A percentile compares a stretch with the other conserved stretches of the same genome.
These are phyloP conservation scores for Paramecium octaurelia DNA, from an alignment of 73 alveolate species.

Conservation along the genomic window DNA sequence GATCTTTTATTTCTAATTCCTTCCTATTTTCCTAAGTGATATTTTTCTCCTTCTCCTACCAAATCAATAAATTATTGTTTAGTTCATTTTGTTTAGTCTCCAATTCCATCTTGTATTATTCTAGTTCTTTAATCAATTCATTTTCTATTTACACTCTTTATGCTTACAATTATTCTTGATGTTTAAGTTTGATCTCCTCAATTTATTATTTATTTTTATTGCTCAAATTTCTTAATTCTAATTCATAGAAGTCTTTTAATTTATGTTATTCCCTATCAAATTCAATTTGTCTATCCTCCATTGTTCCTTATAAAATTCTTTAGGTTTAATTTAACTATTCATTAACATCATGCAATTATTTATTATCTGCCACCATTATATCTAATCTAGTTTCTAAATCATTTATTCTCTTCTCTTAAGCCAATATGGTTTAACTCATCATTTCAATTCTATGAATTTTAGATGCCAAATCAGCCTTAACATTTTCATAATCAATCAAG, in stretches of 20 bases:
- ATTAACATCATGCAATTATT: background rate
- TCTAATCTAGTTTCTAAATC: slow-evolving; percentile 21
- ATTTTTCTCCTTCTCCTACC: background rate
- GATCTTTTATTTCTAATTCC: slow-evolving; percentile 3
- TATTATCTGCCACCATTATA: slow-evolving; percentile 46
- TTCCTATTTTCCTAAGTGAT: background rate
- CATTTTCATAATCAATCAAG: background rate
- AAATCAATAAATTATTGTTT: background rate
- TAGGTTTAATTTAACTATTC: background rate
- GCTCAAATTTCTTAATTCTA: background rate
- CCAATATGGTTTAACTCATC: slow-evolving; percentile 11
- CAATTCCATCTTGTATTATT: background rate
- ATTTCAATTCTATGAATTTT: background rate
- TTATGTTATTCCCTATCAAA: background rate
- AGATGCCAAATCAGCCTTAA: background rate
- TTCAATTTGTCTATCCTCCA: slow-evolving; percentile 15
- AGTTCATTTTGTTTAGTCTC: slow-evolving; percentile 23
- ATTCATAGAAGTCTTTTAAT: background rate
- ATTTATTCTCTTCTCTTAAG: background rate
- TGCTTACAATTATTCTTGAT: background rate
- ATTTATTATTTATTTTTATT: background rate
- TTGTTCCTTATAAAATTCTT: background rate
- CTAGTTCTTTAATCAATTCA: slow-evolving; percentile 8
- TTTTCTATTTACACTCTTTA: background rate
- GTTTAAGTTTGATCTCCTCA: background rate